Percentiles rank a stretch among this genome's conserved stretches.
These are phyloP conservation scores for Athelia psychrophila DNA, from an alignment of 1,284 basidiomycete species.

Conservation along the genomic window DNA sequence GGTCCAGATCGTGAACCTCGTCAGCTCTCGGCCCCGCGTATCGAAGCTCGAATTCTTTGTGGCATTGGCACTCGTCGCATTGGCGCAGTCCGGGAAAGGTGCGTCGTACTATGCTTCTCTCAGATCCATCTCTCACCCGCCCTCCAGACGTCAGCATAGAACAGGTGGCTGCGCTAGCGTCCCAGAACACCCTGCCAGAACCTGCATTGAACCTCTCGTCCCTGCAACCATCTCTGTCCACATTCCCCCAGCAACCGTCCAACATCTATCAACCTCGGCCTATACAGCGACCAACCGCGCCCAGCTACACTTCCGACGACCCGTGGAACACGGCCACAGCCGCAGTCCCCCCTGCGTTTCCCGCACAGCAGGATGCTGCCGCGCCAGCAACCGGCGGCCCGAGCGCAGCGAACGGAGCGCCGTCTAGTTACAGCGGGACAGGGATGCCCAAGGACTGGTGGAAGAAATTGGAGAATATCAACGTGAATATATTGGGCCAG, in stretches of 20 bases:
- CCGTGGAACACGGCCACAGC: slow-evolving; percentile 56
- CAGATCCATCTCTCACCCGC: slow-evolving; percentile 7
- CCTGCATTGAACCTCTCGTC: slow-evolving; percentile 63
- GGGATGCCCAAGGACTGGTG: slow-evolving; percentile 81
- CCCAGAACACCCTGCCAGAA: slow-evolving; percentile 69
- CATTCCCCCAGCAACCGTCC: slow-evolving; percentile 37
- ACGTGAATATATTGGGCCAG: slow-evolving; percentile 73
- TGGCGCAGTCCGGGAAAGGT: slow-evolving; percentile 84
- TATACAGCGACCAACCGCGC: slow-evolving; percentile 37
- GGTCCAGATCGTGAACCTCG: slow-evolving; percentile 78
- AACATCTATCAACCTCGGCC: slow-evolving; percentile 37
- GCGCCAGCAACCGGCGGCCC: slow-evolving; percentile 22
- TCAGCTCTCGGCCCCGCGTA: slow-evolving; percentile 72
- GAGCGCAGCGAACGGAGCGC: slow-evolving; percentile 41
- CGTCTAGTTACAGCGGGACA: slow-evolving; percentile 63
- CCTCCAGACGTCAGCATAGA: slow-evolving; percentile 73
- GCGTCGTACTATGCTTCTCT: slow-evolving; percentile 12
- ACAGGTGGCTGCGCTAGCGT: slow-evolving; percentile 70
- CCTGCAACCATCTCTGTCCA: slow-evolving; percentile 50
- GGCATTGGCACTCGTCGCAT: slow-evolving; percentile 79
- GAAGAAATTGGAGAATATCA: slow-evolving; percentile 73
- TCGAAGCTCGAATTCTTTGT: slow-evolving; percentile 88
- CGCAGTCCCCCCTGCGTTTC: slow-evolving; percentile 13
- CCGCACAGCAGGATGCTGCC: not conserved
- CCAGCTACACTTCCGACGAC: slow-evolving; percentile 60